Evolutionary conservation across 768 basidiomycete genomes (phyloP).

Genomic region (Phylloporus sp.): DNA sequence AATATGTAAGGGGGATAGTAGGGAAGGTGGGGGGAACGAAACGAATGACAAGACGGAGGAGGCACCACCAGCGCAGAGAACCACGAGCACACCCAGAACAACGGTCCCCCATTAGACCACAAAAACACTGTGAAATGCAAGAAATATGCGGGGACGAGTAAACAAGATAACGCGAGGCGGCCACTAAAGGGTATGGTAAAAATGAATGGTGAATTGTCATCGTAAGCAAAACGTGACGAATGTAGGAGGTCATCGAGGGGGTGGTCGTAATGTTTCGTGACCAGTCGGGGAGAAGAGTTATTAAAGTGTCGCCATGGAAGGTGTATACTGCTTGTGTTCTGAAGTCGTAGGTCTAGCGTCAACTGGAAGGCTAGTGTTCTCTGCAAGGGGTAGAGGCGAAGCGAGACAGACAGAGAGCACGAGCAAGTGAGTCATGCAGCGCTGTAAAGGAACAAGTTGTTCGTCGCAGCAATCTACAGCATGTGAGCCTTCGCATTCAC

Average conservation of each 20-base stretch:
- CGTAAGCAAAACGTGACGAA: conserved; percentile 30
- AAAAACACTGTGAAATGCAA: conserved; percentile 22
- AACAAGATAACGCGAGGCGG: conserved; percentile 29
- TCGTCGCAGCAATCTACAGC: conserved; percentile 83
- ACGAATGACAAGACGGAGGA: conserved; percentile 7
- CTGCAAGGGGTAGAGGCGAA: conserved; percentile 3
- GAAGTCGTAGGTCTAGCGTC: conserved; percentile 11
- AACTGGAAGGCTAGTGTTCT: conserved; percentile 11
- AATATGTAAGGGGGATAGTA: conserved; percentile 15
- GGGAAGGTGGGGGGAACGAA: conserved; percentile 4
- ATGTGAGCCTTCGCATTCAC: conserved; percentile 6
- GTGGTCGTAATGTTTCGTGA: conserved; percentile 24
- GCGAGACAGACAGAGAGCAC: neutral
- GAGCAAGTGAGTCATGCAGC: conserved; percentile 38
- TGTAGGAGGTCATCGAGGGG: conserved; percentile 11
- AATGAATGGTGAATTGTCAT: conserved; percentile 23
- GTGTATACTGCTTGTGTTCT: conserved; percentile 14
- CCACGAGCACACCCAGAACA: conserved; percentile 15
- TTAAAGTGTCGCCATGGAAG: conserved; percentile 28
- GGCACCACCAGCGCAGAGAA: conserved; percentile 16
- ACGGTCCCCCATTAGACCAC: conserved; percentile 19
- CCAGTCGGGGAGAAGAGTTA: conserved; percentile 12
- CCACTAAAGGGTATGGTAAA: conserved; percentile 31
- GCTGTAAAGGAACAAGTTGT: conserved; percentile 34
- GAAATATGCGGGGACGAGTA: conserved; percentile 20